A percentile compares a stretch with the other conserved stretches of the same genome.
Evolutionary conservation across 2,329 filamentous ascomycete species (phyloP).

Genomic region (Fusarium chuoi): DNA sequence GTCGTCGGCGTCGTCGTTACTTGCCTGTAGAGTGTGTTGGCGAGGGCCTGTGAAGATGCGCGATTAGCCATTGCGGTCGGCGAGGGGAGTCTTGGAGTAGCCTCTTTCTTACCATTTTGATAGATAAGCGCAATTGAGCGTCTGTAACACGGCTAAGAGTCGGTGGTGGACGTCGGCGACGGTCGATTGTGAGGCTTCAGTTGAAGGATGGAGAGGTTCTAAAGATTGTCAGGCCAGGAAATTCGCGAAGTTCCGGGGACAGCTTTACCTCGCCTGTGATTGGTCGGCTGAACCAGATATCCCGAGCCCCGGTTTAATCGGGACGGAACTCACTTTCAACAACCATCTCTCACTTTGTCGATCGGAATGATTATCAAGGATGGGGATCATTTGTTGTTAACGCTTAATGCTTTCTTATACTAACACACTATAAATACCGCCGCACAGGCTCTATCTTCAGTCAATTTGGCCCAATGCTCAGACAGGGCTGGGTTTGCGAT

Average conservation of each 20-base stretch:
- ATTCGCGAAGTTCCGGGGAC: slow-evolving; percentile 49
- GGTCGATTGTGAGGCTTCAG: slow-evolving; percentile 42
- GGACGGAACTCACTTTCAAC: not conserved
- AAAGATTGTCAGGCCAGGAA: slow-evolving; percentile 49
- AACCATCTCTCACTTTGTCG: not conserved
- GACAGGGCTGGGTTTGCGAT: not conserved
- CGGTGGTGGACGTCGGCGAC: slow-evolving; percentile 43
- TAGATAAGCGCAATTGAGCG: slow-evolving; percentile 46
- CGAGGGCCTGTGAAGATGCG: slow-evolving; percentile 50
- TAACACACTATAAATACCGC: not conserved
- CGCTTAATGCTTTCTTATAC: not conserved
- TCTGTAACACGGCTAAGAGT: slow-evolving; percentile 38
- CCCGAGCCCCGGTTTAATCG: slow-evolving; percentile 38
- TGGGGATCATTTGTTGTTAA: not conserved
- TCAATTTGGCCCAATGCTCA: not conserved
- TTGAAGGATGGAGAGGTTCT: slow-evolving; percentile 46
- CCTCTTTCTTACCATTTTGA: slow-evolving; percentile 51
- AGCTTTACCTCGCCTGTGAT: slow-evolving; percentile 48
- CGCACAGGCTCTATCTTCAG: not conserved
- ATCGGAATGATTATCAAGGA: not conserved
- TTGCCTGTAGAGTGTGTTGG: slow-evolving; percentile 54
- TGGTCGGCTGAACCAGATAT: slow-evolving; percentile 35
- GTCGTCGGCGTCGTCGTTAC: slow-evolving; percentile 39
- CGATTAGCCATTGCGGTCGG: slow-evolving; percentile 48
- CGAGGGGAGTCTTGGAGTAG: not conserved